Conservation (phyloP, 2,329 filamentous ascomycete species). For the Apiospora malaysiana region DNA sequence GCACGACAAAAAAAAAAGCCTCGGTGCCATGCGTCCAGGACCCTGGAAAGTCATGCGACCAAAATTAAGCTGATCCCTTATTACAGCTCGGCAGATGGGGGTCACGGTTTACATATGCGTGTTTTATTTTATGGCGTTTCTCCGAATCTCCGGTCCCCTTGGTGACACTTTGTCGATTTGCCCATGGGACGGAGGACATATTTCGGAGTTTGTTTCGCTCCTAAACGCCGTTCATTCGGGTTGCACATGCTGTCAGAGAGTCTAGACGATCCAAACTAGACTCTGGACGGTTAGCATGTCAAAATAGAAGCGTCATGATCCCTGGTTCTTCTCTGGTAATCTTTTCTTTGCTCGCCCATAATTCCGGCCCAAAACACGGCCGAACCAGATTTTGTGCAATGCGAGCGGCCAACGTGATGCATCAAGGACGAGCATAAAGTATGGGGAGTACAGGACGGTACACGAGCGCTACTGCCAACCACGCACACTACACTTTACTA, state of each 20-base stretch:
- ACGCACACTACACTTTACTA: neutral
- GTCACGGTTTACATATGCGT: neutral
- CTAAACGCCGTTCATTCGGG: conserved; percentile 14
- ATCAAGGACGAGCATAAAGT: neutral
- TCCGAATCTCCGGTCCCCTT: conserved; percentile 11
- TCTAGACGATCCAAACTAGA: conserved; percentile 13
- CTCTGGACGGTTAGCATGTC: neutral
- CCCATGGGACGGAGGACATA: conserved; percentile 7
- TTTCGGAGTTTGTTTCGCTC: conserved; percentile 7
- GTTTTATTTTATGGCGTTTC: neutral
- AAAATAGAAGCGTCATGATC: neutral
- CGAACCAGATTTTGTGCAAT: neutral
- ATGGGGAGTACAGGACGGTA: neutral
- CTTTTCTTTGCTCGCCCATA: neutral
- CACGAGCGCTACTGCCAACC: neutral
- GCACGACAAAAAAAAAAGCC: neutral
- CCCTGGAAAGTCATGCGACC: neutral
- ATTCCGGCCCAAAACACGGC: neutral
- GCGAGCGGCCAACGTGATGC: neutral
- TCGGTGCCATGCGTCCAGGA: neutral
- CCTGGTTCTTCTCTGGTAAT: neutral
- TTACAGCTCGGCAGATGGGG: conserved; percentile 5
- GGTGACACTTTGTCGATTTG: neutral
- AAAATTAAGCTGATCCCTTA: conserved; percentile 9
- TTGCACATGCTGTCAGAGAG: neutral